Evolutionary conservation across 257 asterid genomes (phyloP), one percentile per base, ranked within the genome.

Genomic region (Scutellaria minor): DNA sequence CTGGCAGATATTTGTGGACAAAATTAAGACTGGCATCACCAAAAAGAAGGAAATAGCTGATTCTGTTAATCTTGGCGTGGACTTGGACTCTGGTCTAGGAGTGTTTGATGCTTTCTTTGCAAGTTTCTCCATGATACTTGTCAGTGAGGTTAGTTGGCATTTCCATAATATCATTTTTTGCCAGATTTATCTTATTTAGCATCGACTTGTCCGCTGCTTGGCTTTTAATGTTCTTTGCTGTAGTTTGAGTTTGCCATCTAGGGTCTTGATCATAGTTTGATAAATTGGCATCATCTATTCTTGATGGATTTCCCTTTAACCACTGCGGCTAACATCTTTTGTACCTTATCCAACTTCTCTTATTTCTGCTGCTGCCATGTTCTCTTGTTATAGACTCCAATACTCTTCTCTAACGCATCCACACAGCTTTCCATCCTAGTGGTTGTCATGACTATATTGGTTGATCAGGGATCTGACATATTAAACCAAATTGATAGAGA

Each of bases 121-220:
- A 20, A 94, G 99, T 85, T 84, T 94, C 44, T 88, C 96, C 41
- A 91, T 94, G 96, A 94, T 94, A 71, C 83, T 94, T 76, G 97
- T 91, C 85, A 91, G 95, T n/a, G 97, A 94, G 97, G 98, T 93
- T 44, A 66, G 92, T 77, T n/a, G 64, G 22, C 54, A 3, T 6
- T 24, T 4, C 37, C 37, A 11, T 39, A 50, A 15, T 40, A 54
- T 59, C 64, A 5, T 64, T 46, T n/a, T n/a, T 57, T 22, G 51
- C 62, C 72, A 50, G 53, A 57, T 50, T 14, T 70, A 12, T 73
- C 9, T 14, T 53, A 15, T 59, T 7, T 7, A 58, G 63, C 41
- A 47, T 50, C 24, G 51, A 4, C 63, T 20, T 48, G 37, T 65
- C 14, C 69, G 60, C 48, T 52, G 47, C 54, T 42, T 53, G 65